These are phyloP conservation scores for Polyporus arcularius DNA, from an alignment of 768 basidiomycete genomes.

Conservation along the genomic window DNA sequence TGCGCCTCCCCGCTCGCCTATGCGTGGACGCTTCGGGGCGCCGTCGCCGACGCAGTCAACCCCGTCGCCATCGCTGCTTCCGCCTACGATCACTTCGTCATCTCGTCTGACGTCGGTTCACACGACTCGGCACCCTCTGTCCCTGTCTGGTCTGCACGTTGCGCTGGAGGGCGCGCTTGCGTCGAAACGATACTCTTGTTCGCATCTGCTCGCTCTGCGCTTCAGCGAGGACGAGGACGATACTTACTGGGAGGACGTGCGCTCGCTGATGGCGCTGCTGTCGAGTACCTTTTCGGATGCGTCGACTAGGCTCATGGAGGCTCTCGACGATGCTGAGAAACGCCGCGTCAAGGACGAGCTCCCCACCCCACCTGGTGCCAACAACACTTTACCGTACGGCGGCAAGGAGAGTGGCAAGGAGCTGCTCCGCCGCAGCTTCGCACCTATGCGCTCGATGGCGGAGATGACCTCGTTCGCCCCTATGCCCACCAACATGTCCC, in stretches of 20 bases:
- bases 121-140: constrained; percentile 63
- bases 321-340: constrained; percentile 61
- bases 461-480: constrained; percentile 65
- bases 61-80: neutral
- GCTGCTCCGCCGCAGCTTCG: constrained; percentile 3
- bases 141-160: constrained; percentile 60
- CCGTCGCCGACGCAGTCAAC: neutral
- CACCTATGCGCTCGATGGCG: constrained; percentile 19
- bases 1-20: constrained; percentile 12
- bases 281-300: constrained; percentile 69
- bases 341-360: constrained; percentile 52
- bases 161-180: constrained; percentile 67
- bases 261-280: constrained; percentile 70
- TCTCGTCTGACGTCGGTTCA: constrained; percentile 68
- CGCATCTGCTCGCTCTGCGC: constrained; percentile 77
- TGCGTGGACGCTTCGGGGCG: constrained; percentile 9
- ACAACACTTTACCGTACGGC: neutral
- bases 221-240: constrained; percentile 70
- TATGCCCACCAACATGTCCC: constrained; percentile 63
- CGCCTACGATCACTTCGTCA: constrained; percentile 31
- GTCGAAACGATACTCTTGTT: constrained; percentile 75
- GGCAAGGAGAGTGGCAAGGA: constrained; percentile 7
- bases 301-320: constrained; percentile 59
- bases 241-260: constrained; percentile 83
- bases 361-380: constrained; percentile 36